Percentiles rank a stretch among this genome's conserved stretches.
phyloP scores from a whole-genome alignment of 192 early-diverging fungal species.

The Physocladia obscura region DNA sequence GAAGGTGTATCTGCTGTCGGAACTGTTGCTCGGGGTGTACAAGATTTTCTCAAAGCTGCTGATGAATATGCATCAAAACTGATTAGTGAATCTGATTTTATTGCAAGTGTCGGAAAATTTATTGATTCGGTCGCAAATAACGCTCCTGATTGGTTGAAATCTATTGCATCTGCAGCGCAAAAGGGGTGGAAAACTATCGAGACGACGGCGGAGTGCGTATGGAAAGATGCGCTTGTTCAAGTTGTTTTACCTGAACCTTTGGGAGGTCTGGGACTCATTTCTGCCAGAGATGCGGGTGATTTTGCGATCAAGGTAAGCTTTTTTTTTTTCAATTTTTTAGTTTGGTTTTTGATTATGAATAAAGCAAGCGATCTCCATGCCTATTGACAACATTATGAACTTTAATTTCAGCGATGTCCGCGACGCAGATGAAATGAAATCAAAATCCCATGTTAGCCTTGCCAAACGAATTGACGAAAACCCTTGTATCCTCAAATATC shows the following conservation, averaged over 20 bases:
- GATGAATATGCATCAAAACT: not conserved
- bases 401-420: too few species aligned
- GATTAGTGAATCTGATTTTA: not conserved
- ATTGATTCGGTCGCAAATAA: not conserved
- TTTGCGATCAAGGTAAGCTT: too few species aligned
- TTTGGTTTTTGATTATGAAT: too few species aligned
- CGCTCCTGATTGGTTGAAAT: not conserved
- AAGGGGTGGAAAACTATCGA: not conserved
- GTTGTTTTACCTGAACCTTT: not conserved
- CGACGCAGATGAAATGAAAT: too few species aligned
- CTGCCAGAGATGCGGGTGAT: too few species aligned
- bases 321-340: too few species aligned
- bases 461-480: too few species aligned
- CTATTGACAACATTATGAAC: too few species aligned
- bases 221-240: not conserved
- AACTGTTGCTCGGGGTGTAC: not conserved
- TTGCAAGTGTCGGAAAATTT: not conserved
- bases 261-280: not conserved
- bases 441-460: too few species aligned
- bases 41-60: not conserved
- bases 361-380: too few species aligned
- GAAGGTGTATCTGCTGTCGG: not conserved
- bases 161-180: not conserved
- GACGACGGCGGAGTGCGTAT: not conserved
- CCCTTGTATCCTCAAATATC: too few species aligned